Percentiles rank a stretch among this genome's conserved stretches.
Evolutionary conservation across 1,139 yeast genomes (phyloP).

Genomic region (Nakaseomyces delphensis): DNA sequence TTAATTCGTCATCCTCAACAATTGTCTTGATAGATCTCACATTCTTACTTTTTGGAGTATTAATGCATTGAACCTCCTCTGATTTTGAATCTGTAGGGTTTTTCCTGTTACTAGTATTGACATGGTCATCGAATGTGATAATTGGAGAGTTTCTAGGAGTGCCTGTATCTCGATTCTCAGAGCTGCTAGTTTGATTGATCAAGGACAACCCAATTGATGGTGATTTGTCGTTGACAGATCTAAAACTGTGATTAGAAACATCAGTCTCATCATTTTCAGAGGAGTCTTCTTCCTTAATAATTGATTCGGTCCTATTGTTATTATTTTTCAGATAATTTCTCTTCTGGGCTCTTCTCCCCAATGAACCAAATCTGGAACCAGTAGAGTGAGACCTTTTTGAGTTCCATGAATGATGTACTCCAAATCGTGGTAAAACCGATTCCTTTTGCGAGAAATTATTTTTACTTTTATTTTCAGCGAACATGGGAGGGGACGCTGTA

Average conservation of each 20-base stretch:
- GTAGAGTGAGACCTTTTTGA: constrained; percentile 39
- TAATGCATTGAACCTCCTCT: not conserved
- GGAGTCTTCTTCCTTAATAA: constrained; percentile 29
- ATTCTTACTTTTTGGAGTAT: constrained; percentile 7
- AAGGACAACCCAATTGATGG: not conserved
- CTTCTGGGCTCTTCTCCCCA: constrained; percentile 22
- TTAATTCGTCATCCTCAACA: constrained; percentile 12
- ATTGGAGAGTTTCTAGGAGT: not conserved
- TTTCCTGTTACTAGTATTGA: not conserved
- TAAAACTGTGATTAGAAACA: constrained; percentile 8
- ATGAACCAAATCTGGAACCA: constrained; percentile 27
- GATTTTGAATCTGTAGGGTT: not conserved
- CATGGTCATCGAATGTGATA: constrained; percentile 2
- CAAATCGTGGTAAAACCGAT: constrained; percentile 25
- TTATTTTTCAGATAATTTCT: constrained; percentile 17
- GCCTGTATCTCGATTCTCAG: not conserved
- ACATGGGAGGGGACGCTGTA: constrained; percentile 26
- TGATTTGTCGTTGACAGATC: constrained; percentile 1
- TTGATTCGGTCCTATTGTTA: constrained; percentile 21
- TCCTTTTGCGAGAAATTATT: constrained; percentile 18
- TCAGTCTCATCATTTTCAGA: constrained; percentile 22
- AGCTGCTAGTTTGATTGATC: not conserved
- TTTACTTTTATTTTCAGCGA: constrained; percentile 17
- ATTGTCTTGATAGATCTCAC: constrained; percentile 7
- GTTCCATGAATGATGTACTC: constrained; percentile 22